Percentiles rank a stretch among this genome's conserved stretches.
Evolutionary conservation across 1,284 basidiomycete species (phyloP).

Genomic region (Naganishia sp.): DNA sequence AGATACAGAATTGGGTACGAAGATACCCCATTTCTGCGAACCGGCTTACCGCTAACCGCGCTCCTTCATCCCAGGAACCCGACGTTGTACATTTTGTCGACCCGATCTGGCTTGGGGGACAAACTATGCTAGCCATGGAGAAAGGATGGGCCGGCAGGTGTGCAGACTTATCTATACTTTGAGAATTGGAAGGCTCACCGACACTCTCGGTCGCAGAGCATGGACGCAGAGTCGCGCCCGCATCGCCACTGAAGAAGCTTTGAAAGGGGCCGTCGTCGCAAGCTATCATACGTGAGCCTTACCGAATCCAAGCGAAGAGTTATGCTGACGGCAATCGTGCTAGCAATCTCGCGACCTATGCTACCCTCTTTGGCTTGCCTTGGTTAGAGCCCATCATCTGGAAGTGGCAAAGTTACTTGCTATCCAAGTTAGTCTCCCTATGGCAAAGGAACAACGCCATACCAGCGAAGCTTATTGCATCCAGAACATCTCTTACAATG

Average conservation of each 20-base stretch:
- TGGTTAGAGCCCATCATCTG: slow-evolving; percentile 58
- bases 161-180: slow-evolving; percentile 4
- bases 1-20: slow-evolving; percentile 53
- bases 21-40: background rate
- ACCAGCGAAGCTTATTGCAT: slow-evolving; percentile 3
- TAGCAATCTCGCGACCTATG: slow-evolving; percentile 59
- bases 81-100: slow-evolving; percentile 61
- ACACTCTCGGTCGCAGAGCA: background rate
- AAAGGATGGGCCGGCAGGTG: slow-evolving; percentile 53
- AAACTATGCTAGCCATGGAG: slow-evolving; percentile 54
- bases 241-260: background rate
- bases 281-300: slow-evolving; percentile 59
- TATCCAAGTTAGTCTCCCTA: slow-evolving; percentile 43
- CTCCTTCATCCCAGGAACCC: slow-evolving; percentile 49
- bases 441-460: background rate
- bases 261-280: slow-evolving; percentile 57
- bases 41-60: background rate
- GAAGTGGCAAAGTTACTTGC: slow-evolving; percentile 51
- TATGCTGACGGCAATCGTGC: background rate
- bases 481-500: slow-evolving; percentile 55
- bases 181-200: slow-evolving; percentile 38
- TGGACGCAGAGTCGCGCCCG: slow-evolving; percentile 13
- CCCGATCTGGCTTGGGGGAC: slow-evolving; percentile 62
- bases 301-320: background rate
- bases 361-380: slow-evolving; percentile 58